These are phyloP conservation scores for Rehmannia glutinosa DNA, from an alignment of 257 asterid genomes.

Conservation along the genomic window DNA sequence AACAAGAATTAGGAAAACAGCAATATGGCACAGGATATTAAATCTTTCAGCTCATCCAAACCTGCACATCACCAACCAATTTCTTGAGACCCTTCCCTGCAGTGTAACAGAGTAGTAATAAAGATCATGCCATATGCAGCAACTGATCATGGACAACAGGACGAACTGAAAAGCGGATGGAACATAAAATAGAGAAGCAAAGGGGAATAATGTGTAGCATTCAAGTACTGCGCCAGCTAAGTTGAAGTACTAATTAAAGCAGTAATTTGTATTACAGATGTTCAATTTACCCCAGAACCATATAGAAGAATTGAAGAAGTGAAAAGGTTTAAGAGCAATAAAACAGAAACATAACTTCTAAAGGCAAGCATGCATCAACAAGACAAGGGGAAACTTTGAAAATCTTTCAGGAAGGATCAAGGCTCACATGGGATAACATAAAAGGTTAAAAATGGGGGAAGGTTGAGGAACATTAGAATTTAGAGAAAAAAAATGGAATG, in stretches of 20 bases:
- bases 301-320: slow-evolving; percentile 4
- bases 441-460: neutral
- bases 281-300: neutral
- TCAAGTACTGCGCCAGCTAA: neutral
- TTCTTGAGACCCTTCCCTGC: slow-evolving; percentile 80
- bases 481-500: too few species aligned
- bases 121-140: slow-evolving; percentile 12
- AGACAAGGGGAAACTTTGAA: neutral
- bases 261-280: neutral
- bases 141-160: slow-evolving; percentile 9
- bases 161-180: slow-evolving; percentile 5
- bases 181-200: neutral
- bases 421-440: neutral
- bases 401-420: slow-evolving; percentile 1
- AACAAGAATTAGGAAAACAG: slow-evolving; percentile 6
- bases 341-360: neutral
- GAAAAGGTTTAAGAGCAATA: neutral
- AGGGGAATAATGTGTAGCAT: neutral
- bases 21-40: slow-evolving; percentile 6
- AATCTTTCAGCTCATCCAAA: slow-evolving; percentile 30
- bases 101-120: slow-evolving; percentile 27
- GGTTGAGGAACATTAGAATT: too few species aligned
- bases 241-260: neutral
- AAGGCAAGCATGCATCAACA: neutral
- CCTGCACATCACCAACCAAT: slow-evolving; percentile 70